Conservation (phyloP, 2,329 filamentous ascomycete genomes). For the Pseudocercospora eumusae region DNA sequence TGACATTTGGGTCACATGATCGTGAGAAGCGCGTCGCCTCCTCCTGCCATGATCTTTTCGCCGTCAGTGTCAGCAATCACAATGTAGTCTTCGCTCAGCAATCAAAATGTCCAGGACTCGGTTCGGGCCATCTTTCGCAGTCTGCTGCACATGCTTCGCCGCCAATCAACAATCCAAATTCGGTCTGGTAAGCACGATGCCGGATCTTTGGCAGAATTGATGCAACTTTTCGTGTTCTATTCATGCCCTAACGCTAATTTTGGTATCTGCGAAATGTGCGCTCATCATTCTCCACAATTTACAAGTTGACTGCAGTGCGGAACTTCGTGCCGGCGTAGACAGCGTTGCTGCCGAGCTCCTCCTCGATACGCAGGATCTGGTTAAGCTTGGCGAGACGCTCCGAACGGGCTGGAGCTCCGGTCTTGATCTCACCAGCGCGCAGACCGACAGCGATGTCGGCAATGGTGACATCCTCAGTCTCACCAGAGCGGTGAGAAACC, state of each 20-base stretch:
- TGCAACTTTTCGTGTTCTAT: conserved; percentile 8
- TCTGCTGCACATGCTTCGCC: neutral
- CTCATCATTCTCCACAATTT: conserved; percentile 46
- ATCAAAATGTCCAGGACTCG: neutral
- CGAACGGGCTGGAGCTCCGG: conserved; percentile 90
- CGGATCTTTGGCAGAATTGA: neutral
- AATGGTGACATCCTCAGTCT: conserved; percentile 99
- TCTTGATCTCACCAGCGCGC: conserved; percentile 97
- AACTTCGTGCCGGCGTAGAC: conserved; percentile 91
- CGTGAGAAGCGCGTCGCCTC: neutral
- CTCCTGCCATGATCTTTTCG: neutral
- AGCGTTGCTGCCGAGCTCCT: conserved; percentile 91
- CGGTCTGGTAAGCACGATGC: too few relatives aligned
- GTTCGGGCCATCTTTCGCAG: neutral
- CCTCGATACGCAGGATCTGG: conserved; percentile 99
- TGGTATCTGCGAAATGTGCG: neutral
- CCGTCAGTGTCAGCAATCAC: too few relatives aligned
- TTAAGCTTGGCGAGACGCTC: conserved; percentile 99
- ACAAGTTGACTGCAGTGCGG: conserved; percentile 86
- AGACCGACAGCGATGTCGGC: conserved; percentile 97
- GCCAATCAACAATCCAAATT: neutral
- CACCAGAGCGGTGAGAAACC: conserved; percentile 98
- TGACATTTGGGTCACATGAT: neutral
- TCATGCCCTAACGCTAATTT: neutral
- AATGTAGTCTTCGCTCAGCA: too few relatives aligned